Conservation (phyloP, 2,329 filamentous ascomycete species). For the Sordariomycetes sp. region DNA sequence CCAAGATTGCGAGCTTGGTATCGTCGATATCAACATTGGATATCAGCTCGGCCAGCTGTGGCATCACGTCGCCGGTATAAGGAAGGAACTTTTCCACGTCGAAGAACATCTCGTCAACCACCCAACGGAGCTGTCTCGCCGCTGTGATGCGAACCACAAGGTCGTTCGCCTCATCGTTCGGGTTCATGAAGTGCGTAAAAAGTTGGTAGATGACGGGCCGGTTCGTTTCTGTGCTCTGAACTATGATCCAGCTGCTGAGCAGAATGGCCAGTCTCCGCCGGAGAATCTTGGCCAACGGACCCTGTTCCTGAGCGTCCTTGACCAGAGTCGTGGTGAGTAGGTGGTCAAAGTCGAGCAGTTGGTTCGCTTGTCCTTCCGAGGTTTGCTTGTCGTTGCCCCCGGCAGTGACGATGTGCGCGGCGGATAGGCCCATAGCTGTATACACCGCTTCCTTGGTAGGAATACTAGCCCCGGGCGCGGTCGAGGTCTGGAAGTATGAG, state of each 20-base stretch:
- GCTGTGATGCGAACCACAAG: conserved; percentile 86
- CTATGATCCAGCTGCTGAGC: conserved; percentile 76
- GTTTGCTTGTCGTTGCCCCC: not conserved
- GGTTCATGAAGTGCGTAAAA: conserved; percentile 73
- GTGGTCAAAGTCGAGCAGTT: conserved; percentile 69
- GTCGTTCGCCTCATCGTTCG: conserved; percentile 69
- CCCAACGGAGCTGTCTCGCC: conserved; percentile 66
- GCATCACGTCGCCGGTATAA: conserved; percentile 61
- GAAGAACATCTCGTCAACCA: conserved; percentile 80
- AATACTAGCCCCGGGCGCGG: conserved; percentile 50
- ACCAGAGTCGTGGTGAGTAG: conserved; percentile 67
- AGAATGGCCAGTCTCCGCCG: conserved; percentile 80
- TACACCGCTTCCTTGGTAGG: conserved; percentile 90
- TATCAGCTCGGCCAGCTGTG: conserved; percentile 63
- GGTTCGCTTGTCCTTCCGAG: conserved; percentile 8
- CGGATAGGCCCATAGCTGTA: conserved; percentile 78
- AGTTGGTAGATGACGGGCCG: conserved; percentile 73
- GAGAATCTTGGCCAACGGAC: conserved; percentile 60
- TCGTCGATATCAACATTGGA: conserved; percentile 70
- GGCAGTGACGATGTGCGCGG: conserved; percentile 51
- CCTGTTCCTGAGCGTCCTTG: conserved; percentile 57
- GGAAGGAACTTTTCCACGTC: conserved; percentile 60
- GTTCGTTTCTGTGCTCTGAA: conserved; percentile 57
- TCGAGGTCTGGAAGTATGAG: conserved; percentile 68
- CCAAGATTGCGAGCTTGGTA: conserved; percentile 79